Evolutionary conservation across 1,284 basidiomycete species (phyloP).

Genomic region (Laetiporus sulphureus): DNA sequence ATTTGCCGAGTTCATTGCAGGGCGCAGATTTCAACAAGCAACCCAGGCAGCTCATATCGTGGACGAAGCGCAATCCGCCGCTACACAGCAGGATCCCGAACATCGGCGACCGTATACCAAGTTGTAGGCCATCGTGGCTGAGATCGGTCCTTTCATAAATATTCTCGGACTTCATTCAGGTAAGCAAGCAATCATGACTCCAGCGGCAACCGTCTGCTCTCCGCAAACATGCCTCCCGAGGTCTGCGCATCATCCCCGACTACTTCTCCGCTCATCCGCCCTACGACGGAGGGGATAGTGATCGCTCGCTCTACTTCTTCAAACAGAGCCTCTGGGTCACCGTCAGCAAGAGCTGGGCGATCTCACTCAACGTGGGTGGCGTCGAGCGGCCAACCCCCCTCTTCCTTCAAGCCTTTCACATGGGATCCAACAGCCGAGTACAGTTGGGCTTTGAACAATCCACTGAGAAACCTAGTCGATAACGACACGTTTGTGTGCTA

Average conservation of each 20-base stretch:
- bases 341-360: constrained; percentile 12
- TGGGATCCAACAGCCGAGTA: constrained; percentile 21
- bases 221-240: no score
- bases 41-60: no score
- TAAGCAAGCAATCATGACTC: no score
- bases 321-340: constrained; percentile 10
- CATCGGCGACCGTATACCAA: background rate
- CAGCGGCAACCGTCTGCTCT: no score
- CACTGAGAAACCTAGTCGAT: background rate
- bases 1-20: constrained; percentile 15
- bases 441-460: constrained; percentile 18
- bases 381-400: constrained; percentile 6
- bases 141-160: no score
- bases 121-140: no score
- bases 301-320: no score
- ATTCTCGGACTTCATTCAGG: no score
- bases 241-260: no score
- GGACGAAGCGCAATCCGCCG: no score
- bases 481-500: background rate
- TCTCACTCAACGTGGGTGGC: constrained; percentile 3
- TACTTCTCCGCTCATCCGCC: no score
- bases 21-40: constrained; percentile 12
- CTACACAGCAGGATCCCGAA: background rate
- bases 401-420: constrained; percentile 11
- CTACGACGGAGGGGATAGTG: no score